A percentile compares a stretch with the other conserved stretches of the same genome.
Conservation (phyloP, 768 basidiomycete genomes). For the Mycena crocata region DNA sequence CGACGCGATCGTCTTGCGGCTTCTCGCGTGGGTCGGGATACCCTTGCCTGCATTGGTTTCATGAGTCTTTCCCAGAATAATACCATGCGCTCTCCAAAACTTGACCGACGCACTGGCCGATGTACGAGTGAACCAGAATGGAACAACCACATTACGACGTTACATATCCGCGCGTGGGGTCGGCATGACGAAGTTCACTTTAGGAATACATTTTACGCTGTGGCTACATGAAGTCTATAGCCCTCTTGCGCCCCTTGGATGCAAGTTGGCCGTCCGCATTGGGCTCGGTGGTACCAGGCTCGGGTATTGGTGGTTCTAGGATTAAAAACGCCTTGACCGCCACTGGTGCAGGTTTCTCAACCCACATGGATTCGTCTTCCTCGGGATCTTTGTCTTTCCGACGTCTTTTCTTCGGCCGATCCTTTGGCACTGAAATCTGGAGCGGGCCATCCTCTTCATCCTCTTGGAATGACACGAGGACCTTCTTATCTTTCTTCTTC, state of each 20-base stretch:
- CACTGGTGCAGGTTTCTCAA: slow-evolving; percentile 70
- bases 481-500: slow-evolving; percentile 64
- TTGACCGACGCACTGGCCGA: too few relatives aligned
- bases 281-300: background rate
- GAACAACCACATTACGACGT: too few relatives aligned
- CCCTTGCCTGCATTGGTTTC: too few relatives aligned
- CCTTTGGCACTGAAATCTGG: slow-evolving; percentile 34
- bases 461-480: slow-evolving; percentile 72
- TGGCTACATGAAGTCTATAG: slow-evolving; percentile 78
- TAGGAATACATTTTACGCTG: background rate
- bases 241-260: slow-evolving; percentile 70
- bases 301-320: slow-evolving; percentile 16
- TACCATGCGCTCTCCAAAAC: too few relatives aligned
- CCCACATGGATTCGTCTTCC: slow-evolving; percentile 74
- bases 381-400: slow-evolving; percentile 50
- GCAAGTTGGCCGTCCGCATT: slow-evolving; percentile 35
- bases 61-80: too few relatives aligned
- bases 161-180: background rate
- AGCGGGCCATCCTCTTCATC: slow-evolving; percentile 51
- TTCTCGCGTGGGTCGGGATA: too few relatives aligned
- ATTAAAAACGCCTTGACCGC: slow-evolving; percentile 50
- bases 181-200: background rate
- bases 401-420: slow-evolving; percentile 50
- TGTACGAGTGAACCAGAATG: too few relatives aligned
- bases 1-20: too few relatives aligned